Evolutionary conservation across 805 yeast genomes (phyloP), one percentile per base, ranked within the genome.

Genomic region (Myxozyma neglecta): DNA sequence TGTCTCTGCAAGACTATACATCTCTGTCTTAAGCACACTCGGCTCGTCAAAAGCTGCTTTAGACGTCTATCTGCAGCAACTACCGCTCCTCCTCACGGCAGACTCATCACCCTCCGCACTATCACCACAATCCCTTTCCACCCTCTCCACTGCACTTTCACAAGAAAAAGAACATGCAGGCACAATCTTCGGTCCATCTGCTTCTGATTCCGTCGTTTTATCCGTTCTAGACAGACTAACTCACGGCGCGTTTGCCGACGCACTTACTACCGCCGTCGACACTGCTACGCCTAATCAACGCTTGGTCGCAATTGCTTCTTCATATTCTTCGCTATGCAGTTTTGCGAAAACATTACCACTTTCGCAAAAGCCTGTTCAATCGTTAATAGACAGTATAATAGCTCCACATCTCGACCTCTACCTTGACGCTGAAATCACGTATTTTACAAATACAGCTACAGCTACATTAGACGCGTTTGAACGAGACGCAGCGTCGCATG

Each of bases 401-500:
- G 71, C 67, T 34, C 66, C 68, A 16, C 65, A 69, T 42, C 67
- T 75, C n/a, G 72, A 67, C 18, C 48, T 63, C 37, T 75, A 71
- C 50, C 62, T 75, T 37, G 68, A 66, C 11, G 72, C 70, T 45
- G 78, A 75, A 53, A 61, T 70, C 11, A 68, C 68, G 37, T 54
- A 62, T 14, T 73, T 72, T 54, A 51, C 65, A 8, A 59, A 56
- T 8, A 61, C 60, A 35, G 72, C 76, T n/a, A 66, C 62, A 16
- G 60, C 48, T 2, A 69, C 64, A 57, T 75, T 77, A 3, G 45
- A 53, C 7, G 60, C 60, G 6, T 79, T 79, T 76, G 69, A 68
- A 34, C 56, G 63, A 6, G 60, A 65, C 6, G 71, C 81, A 0
- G 73, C 76, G 2, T 76, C 76, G 56, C 72, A 80, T 50, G 87